A percentile compares a stretch with the other conserved stretches of the same genome.
These are phyloP conservation scores for Arxiozyma telluris DNA, from an alignment of 1,139 yeast species.

Conservation along the genomic window DNA sequence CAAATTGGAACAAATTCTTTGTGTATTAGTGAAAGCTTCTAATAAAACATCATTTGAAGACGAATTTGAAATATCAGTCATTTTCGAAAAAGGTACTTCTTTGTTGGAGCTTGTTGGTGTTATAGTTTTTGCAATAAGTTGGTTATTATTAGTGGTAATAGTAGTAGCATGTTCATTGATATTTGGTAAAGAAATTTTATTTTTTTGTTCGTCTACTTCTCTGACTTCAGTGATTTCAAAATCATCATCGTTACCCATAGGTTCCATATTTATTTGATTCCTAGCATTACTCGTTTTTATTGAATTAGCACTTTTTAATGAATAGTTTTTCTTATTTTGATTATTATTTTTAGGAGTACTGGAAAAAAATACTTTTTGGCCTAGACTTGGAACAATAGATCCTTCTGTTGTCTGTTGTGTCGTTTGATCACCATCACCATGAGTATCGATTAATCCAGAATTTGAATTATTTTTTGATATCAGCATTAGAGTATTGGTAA, in stretches of 20 bases:
- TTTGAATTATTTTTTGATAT: background rate
- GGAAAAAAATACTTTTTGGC: background rate
- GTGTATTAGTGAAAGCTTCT: conserved; percentile 30
- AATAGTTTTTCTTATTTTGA: background rate
- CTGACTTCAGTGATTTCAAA: conserved; percentile 27
- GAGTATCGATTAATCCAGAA: background rate
- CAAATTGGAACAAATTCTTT: conserved; percentile 25
- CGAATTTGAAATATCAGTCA: background rate
- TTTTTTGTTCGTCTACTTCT: conserved; percentile 8
- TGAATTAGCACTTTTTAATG: background rate
- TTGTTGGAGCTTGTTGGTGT: background rate
- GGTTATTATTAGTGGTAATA: background rate
- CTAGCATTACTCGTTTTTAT: background rate
- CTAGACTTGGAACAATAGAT: background rate
- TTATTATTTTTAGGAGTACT: background rate
- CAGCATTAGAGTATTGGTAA: conserved; percentile 6
- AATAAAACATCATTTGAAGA: conserved; percentile 28
- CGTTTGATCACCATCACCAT: background rate
- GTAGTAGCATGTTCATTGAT: too few relatives aligned
- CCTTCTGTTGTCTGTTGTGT: background rate
- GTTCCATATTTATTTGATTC: background rate
- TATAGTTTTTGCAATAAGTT: background rate
- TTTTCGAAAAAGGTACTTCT: background rate
- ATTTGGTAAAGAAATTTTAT: background rate
- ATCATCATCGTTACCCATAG: conserved; percentile 19